Evolutionary conservation across 192 early-diverging fungal species (phyloP), one percentile per base, ranked within the genome.

Genomic region (Radiomyces spectabilis): DNA sequence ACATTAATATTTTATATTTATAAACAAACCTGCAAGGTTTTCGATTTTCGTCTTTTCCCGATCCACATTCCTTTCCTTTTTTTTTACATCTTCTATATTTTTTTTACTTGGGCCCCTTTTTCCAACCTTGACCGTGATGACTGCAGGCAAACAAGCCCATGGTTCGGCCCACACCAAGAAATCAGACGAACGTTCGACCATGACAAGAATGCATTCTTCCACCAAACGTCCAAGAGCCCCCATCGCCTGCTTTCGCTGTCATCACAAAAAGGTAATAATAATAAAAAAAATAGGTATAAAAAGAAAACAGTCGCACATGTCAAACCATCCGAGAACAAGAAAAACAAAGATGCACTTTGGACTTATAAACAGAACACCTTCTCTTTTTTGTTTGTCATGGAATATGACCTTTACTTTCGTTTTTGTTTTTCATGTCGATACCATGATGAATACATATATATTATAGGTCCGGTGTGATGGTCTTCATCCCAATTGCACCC

Each of bases 211-310:
- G 55, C 55, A 55, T 16, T 51, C 56, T 37, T 57, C 54, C 12
- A 45, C 54, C 44, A 66, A 66, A 51, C 58, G 64, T 25, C 64
- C 64, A 8, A 60, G 64, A 51, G 64, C 64, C 19, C 64, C 64
- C 9, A 66, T 66, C 48, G 64, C 64, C 26, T 66, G 64, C 34
- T 58, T 49, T 30, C 33, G 64, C 6, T 66, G 64, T 50, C 64
- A 66, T 12, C 64, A 58, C 38, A 66, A 66, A 55, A 66, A 66
- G 55, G 64, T 66, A 55, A 19, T 32, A 29, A 21, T 0, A 29
- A 4, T 15, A 6, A 42, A 32, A 33, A 15, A 43, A 21, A 21
- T 37, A 18, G n/a, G n/a, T n/a, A n/a, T n/a, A 40, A 27, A 52
- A 22, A 42, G 1, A 42, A 13, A 3, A 18, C 8, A 2, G 10